Evolutionary conservation across 2,329 filamentous ascomycete species (phyloP).

Genomic region (Penicillium olsonii): DNA sequence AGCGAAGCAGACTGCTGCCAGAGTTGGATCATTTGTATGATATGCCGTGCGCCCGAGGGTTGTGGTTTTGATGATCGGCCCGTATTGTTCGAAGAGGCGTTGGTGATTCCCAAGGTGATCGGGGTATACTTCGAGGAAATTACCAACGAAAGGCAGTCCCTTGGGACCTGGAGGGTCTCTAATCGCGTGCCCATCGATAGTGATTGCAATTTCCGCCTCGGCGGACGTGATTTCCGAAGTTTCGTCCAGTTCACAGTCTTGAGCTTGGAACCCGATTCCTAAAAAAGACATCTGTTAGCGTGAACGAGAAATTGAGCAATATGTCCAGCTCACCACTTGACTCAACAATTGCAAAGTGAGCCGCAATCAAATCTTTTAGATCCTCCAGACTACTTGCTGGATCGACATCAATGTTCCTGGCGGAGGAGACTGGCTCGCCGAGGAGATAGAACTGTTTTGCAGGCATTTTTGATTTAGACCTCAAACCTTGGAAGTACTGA

Average conservation of each 20-base stretch:
- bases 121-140: slow-evolving; percentile 57
- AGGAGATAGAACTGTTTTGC: slow-evolving; percentile 24
- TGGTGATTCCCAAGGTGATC: slow-evolving; percentile 61
- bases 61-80: slow-evolving; percentile 54
- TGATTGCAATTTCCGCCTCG: slow-evolving; percentile 12
- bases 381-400: background rate
- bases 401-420: slow-evolving; percentile 8
- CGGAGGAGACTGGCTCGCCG: slow-evolving; percentile 16
- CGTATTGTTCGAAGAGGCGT: slow-evolving; percentile 56
- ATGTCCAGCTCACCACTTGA: slow-evolving; percentile 2
- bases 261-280: slow-evolving; percentile 26
- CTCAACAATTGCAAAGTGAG: slow-evolving; percentile 17
- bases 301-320: background rate
- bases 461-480: slow-evolving; percentile 13
- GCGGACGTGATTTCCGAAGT: slow-evolving; percentile 17
- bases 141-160: slow-evolving; percentile 49
- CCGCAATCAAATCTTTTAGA: slow-evolving; percentile 11
- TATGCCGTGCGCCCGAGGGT: slow-evolving; percentile 55
- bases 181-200: slow-evolving; percentile 14
- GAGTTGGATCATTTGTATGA: slow-evolving; percentile 53
- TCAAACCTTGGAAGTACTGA: background rate
- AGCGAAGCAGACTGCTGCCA: slow-evolving; percentile 50
- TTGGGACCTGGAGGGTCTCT: slow-evolving; percentile 14
- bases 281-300: background rate
- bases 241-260: slow-evolving; percentile 14